Percentiles rank a stretch among this genome's conserved stretches.
Evolutionary conservation across 1,139 yeast species (phyloP).

Genomic region (Yamadazyma aaseri): DNA sequence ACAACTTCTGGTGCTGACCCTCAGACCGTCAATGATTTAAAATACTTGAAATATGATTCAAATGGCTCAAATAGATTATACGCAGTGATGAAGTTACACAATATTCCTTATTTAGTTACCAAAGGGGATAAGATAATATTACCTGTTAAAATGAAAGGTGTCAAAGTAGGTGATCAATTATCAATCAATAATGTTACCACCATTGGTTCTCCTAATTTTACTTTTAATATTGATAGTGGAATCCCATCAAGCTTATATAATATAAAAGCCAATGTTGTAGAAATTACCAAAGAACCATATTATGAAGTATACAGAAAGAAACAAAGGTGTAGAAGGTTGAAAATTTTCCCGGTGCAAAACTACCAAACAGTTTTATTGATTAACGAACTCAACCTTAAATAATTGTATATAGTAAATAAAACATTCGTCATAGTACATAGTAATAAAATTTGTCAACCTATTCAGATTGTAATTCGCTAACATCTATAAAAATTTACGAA

Average conservation of each 20-base stretch:
- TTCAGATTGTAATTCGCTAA: no score
- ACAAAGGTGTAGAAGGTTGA: constrained; percentile 80
- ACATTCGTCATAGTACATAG: no score
- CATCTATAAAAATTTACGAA: no score
- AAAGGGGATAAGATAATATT: constrained; percentile 81
- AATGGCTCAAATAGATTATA: constrained; percentile 53
- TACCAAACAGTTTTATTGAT: constrained; percentile 80
- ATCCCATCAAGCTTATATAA: constrained; percentile 45
- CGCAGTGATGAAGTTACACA: constrained; percentile 80
- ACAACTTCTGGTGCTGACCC: constrained; percentile 4
- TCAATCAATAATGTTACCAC: constrained; percentile 72
- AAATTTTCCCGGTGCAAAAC: constrained; percentile 77
- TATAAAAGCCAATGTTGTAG: constrained; percentile 77
- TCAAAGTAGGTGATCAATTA: constrained; percentile 77
- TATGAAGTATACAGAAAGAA: constrained; percentile 58
- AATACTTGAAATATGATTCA: constrained; percentile 56
- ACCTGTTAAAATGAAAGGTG: constrained; percentile 74
- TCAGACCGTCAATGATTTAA: constrained; percentile 6
- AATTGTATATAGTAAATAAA: constrained; percentile 5
- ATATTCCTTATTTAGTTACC: constrained; percentile 85
- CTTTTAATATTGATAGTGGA: constrained; percentile 43
- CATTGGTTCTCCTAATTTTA: constrained; percentile 82
- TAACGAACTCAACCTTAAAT: constrained; percentile 60
- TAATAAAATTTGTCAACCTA: no score
- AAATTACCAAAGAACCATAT: constrained; percentile 83